Base-by-base conservation (phyloP, 2,329 filamentous ascomycete genomes). In the Exophiala mesophila region DNA sequence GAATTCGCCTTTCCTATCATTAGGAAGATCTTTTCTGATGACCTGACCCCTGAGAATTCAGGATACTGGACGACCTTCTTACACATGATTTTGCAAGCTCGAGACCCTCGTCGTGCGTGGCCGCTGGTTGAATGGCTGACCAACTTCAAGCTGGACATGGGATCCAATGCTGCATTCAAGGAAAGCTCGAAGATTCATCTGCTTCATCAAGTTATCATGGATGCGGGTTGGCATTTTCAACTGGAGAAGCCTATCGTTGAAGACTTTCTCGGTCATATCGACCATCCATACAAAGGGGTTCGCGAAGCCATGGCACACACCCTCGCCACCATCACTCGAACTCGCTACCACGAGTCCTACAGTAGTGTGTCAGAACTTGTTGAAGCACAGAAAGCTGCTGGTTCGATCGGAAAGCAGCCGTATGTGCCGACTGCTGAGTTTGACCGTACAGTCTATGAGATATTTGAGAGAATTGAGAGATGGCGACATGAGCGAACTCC, bases 251-350 rank as follows among this genome's bases (percentile, higher is more conserved):
- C 89, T 0, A 90, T 98, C 37, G 70, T 95, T 5, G 74, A 94
- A 23, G 81, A 98, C 63, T 96, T 97, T 66, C 71, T 98, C 47
- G 73, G 77, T 17, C 92, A 98, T 61, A 80, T 98, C 29, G 88
- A 98, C 59, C 92, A 98, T 62, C 92, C 92, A 0, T 98, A 98
- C 70, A 98, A 98, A 70, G 85, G 88, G 20, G 92, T 98, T 4
- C 83, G 92, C 45, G 92, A 98, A 66, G 83, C 90, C 1, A 95
- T 98, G 68, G 92, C 92, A 1, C 77, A 88, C 31, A 90, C 90
- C 0, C 78, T 98, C 45, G 84, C 87, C 3, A 83, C 83, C 3
- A 90, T 97, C 44, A 92, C 89, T 63, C 84, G 89, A 50, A 94
- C 88, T 6, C 77, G 88, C 17, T 95, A 98, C 63, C 86, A 96